A percentile compares a stretch with the other conserved stretches of the same genome.
Conservation (phyloP, 2,329 filamentous ascomycete species). For the Chrysoporthe puriensis region DNA sequence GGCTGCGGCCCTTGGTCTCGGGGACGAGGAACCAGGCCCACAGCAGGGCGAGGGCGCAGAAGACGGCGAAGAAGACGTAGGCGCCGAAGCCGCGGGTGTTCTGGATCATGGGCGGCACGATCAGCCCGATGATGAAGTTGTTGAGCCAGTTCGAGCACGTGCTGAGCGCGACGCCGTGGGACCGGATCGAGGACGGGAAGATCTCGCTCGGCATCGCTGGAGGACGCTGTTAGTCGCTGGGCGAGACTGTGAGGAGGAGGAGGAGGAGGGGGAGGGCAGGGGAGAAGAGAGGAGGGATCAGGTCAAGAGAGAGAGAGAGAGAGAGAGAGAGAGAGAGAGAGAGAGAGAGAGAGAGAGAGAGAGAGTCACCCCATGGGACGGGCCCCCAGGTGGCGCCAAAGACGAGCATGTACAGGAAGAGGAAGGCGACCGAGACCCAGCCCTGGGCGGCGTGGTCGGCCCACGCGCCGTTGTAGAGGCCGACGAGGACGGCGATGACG, state of each 20-base stretch:
- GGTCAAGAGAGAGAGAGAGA: no score
- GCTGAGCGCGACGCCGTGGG: constrained; percentile 65
- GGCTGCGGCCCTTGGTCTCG: constrained; percentile 18
- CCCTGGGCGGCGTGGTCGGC: constrained; percentile 44
- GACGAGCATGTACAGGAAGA: constrained; percentile 19
- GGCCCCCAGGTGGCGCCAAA: constrained; percentile 19
- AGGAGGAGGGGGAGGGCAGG: no score
- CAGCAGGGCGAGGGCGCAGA: constrained; percentile 14
- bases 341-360: no score
- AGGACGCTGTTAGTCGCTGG: no score
- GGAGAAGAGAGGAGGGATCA: no score
- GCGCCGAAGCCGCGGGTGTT: constrained; percentile 12
- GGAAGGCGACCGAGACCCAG: constrained; percentile 13
- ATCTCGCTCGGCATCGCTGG: constrained; percentile 54
- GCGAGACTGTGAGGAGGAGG: no score
- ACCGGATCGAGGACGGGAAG: constrained; percentile 63
- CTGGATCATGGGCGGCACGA: constrained; percentile 16
- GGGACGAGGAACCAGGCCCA: constrained; percentile 24
- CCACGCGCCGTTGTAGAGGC: constrained; percentile 56
- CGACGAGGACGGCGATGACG: constrained; percentile 58
- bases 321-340: no score
- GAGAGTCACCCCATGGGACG: constrained; percentile 17
- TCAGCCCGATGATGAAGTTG: constrained; percentile 62
- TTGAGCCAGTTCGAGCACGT: constrained; percentile 64
- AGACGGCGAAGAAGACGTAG: constrained; percentile 22